Base-by-base conservation (phyloP, 352 stramenopile species). In the Pythium scleroteichum region DNA sequence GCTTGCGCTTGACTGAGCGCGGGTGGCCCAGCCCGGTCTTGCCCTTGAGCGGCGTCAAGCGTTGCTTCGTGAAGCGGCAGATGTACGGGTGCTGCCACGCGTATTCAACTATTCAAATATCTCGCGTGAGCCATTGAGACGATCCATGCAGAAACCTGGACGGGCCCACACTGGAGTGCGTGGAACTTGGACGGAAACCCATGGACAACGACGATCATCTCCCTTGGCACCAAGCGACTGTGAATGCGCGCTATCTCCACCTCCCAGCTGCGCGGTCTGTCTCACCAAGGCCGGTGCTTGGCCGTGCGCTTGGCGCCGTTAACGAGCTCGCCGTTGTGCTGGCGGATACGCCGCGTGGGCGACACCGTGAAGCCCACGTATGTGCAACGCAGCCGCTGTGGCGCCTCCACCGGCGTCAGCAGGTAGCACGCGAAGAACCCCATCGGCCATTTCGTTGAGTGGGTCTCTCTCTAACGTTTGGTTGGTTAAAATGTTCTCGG, bases 121-220 rank as follows among this genome's bases (percentile, higher is more conserved):
- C 17, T 14, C 19, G n/a, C 2, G 16, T 40, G n/a, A 46, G 19
- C 29, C 29, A 35, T 35, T 35, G 5, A n/a, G 29, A 5, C 29
- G 29, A 35, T 35, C 5, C 29, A 35, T 5, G 5, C 5, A 35
- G 29, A 10, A 6, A 27, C 23, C 14, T 24, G 12, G 3, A n/a
- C 39, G 4, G 19, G 78, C 78, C 42, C 69, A 92, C 80, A 90
- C 57, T 91, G 84, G 52, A 93, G 66, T 20, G 84, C 84, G 48
- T 82, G 72, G 45, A 86, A 80, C 56, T 93, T 93, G 59, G 74
- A 83, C 16, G 84, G 76, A 47, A 93, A 93, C 0, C 84, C 84
- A 46, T 93, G 81, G 14, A 93, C 75, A 3, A 93, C 53, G 0
- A 74, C 66, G 27, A 90, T 35, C 84, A 93, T 90, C 19, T 91